Evolutionary conservation across 441 rosid species (phyloP).

Genomic region (Corymbia citriodora): DNA sequence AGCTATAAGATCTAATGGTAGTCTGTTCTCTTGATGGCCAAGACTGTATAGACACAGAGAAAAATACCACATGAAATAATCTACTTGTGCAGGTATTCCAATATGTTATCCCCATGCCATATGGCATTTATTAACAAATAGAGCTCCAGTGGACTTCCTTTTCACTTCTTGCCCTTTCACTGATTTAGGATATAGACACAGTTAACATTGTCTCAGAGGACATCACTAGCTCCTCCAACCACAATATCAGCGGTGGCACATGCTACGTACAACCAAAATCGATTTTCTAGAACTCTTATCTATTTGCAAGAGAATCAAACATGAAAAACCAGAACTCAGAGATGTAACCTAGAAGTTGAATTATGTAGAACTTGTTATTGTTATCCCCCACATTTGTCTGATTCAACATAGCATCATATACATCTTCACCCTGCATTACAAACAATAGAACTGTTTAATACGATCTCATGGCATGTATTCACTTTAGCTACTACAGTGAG

Average conservation of each 20-base stretch:
- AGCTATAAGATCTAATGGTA: background rate
- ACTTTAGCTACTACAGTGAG: background rate
- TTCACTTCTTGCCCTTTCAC: background rate
- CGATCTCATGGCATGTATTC: background rate
- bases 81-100: background rate
- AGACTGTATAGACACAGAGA: background rate
- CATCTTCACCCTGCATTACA: constrained; percentile 50
- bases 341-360: constrained; percentile 56
- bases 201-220: background rate
- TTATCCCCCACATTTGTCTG: constrained; percentile 67
- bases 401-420: constrained; percentile 74
- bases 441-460: background rate
- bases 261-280: background rate
- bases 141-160: background rate
- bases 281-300: background rate
- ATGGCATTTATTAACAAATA: background rate
- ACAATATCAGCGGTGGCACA: background rate
- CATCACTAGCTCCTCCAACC: background rate
- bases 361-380: constrained; percentile 70
- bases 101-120: background rate
- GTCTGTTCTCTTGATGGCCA: background rate
- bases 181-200: background rate
- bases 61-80: background rate
- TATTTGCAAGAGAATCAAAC: background rate
- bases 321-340: background rate